phyloP scores from a whole-genome alignment of 768 basidiomycete genomes.

The Panus rudis region DNA sequence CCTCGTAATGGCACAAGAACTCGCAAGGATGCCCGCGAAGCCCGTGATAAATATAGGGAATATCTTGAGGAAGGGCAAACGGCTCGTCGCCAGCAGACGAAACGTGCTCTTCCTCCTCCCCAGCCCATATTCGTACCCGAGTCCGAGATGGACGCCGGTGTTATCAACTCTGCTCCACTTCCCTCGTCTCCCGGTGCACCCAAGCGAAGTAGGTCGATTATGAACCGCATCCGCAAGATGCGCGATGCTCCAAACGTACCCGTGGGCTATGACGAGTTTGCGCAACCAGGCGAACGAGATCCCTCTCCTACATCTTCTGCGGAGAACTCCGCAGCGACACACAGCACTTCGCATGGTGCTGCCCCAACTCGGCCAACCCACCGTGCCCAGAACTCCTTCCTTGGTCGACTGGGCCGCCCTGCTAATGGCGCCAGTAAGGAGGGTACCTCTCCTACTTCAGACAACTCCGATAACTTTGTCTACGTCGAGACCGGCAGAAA shows the following conservation, averaged over 20 bases:
- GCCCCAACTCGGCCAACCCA: slow-evolving; percentile 50
- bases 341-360: slow-evolving; percentile 2
- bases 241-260: slow-evolving; percentile 81
- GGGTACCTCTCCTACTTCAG: slow-evolving; percentile 23
- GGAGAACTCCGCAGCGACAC: slow-evolving; percentile 20
- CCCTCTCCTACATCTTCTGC: slow-evolving; percentile 39
- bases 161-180: slow-evolving; percentile 20
- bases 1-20: slow-evolving; percentile 35
- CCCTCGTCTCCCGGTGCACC: slow-evolving; percentile 32
- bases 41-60: slow-evolving; percentile 39
- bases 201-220: slow-evolving; percentile 75
- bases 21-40: slow-evolving; percentile 44
- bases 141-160: slow-evolving; percentile 16
- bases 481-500: slow-evolving; percentile 47
- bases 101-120: slow-evolving; percentile 68
- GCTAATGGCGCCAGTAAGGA: slow-evolving; percentile 24
- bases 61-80: slow-evolving; percentile 34
- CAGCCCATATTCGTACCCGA: slow-evolving; percentile 77
- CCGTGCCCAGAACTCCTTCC: slow-evolving; percentile 65
- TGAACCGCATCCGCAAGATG: slow-evolving; percentile 87
- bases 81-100: slow-evolving; percentile 26
- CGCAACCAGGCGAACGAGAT: slow-evolving; percentile 33
- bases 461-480: slow-evolving; percentile 57
- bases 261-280: slow-evolving; percentile 36
- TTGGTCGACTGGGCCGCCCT: slow-evolving; percentile 58